Conservation (phyloP, 495 filamentous ascomycete species). For the Aspergillus homomorphus region DNA sequence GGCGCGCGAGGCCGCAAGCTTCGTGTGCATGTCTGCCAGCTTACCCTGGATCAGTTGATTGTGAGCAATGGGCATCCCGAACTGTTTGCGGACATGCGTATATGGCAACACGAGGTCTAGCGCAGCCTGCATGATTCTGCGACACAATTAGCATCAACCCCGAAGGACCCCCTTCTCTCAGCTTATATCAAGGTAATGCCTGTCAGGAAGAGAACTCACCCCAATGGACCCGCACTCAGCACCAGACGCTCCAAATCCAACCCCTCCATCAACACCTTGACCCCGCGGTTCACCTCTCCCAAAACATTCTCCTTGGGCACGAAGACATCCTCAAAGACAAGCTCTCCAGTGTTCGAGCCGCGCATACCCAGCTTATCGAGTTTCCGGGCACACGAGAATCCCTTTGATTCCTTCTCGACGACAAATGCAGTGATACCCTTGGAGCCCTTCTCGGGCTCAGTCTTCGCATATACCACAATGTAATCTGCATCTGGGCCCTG, state of each 20-base stretch:
- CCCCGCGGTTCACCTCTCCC: conserved; percentile 75
- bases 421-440: conserved; percentile 97
- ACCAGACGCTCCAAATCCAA: conserved; percentile 93
- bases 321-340: conserved; percentile 90
- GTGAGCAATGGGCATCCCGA: conserved; percentile 80
- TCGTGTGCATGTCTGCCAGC: conserved; percentile 96
- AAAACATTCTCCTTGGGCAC: conserved; percentile 80
- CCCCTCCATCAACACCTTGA: conserved; percentile 92
- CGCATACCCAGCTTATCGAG: conserved; percentile 99
- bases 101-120: conserved; percentile 88
- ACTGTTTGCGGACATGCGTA: conserved; percentile 85
- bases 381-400: conserved; percentile 86
- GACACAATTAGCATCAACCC: neutral
- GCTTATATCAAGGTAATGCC: no score
- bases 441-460: conserved; percentile 70
- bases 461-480: conserved; percentile 94
- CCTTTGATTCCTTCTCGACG: conserved; percentile 66
- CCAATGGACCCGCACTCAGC: conserved; percentile 84
- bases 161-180: neutral
- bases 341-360: conserved; percentile 92
- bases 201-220: conserved; percentile 37
- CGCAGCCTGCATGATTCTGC: conserved; percentile 86
- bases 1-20: conserved; percentile 72
- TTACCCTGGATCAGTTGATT: conserved; percentile 94
- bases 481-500: conserved; percentile 87